Percentiles rank a stretch among this genome's conserved stretches.
These are phyloP conservation scores for Fusarium brachygibbosum DNA, from an alignment of 2,329 filamentous ascomycete genomes.

Conservation along the genomic window DNA sequence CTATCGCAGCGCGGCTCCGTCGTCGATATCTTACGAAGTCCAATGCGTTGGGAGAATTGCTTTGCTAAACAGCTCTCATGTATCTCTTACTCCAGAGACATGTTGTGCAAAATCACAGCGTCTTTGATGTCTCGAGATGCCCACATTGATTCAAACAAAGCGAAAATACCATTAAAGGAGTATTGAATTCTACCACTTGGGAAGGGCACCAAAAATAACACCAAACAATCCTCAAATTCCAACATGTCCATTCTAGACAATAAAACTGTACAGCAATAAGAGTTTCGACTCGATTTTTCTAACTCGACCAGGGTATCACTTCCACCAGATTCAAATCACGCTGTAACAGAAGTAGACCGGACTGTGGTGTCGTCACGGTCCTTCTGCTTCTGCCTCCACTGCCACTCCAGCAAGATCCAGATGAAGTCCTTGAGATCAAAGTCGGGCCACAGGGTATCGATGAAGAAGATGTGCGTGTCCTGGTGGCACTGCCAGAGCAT, in stretches of 20 bases:
- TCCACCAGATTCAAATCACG: conserved; percentile 38
- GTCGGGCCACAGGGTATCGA: conserved; percentile 94
- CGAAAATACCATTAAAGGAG: conserved; percentile 8
- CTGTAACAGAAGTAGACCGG: conserved; percentile 49
- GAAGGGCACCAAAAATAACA: conserved; percentile 12
- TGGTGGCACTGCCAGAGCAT: conserved; percentile 99
- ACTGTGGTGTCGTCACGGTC: conserved; percentile 64
- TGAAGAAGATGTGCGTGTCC: conserved; percentile 90
- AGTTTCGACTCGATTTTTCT: conserved; percentile 28
- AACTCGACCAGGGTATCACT: conserved; percentile 43
- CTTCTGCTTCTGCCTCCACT: conserved; percentile 72
- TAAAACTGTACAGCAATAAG: conserved; percentile 18
- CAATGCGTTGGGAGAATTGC: not conserved
- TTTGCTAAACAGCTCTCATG: not conserved
- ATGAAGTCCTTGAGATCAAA: conserved; percentile 95
- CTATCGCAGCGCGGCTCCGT: not conserved
- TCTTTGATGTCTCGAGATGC: not conserved
- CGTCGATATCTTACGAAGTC: not conserved
- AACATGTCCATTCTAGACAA: conserved; percentile 11
- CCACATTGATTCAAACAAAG: not conserved
- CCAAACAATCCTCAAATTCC: conserved; percentile 16
- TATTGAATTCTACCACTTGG: conserved; percentile 8
- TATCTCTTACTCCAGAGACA: not conserved
- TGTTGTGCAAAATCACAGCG: not conserved
- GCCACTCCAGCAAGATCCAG: conserved; percentile 93